A percentile compares a stretch with the other conserved stretches of the same genome.
Evolutionary conservation across 768 basidiomycete genomes (phyloP).

Genomic region (Boletus subcaerulescens): DNA sequence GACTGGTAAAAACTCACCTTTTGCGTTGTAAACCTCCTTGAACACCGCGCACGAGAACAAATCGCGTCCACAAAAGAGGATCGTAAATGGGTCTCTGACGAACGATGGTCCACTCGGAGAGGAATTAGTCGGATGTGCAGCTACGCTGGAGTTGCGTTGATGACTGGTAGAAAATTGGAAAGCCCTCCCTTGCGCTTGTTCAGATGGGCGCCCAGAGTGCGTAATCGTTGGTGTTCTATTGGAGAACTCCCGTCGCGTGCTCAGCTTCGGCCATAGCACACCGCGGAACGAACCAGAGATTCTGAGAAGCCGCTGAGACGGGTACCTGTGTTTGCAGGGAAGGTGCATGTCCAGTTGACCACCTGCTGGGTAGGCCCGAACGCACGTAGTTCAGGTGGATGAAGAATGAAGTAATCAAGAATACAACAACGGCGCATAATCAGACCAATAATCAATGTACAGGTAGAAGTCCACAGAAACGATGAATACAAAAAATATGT

Average conservation of each 20-base stretch:
- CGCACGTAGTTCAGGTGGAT: not conserved
- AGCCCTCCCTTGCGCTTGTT: not conserved
- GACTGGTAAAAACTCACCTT: constrained; percentile 43
- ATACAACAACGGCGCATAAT: constrained; percentile 7
- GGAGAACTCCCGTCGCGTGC: not conserved
- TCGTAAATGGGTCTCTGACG: constrained; percentile 48
- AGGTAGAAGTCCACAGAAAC: constrained; percentile 1
- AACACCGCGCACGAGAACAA: constrained; percentile 81
- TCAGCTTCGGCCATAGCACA: not conserved
- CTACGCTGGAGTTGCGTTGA: not conserved
- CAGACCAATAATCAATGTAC: constrained; percentile 8
- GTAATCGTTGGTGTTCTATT: not conserved
- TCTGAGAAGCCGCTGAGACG: not conserved
- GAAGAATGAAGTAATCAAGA: constrained; percentile 4
- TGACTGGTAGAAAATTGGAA: not conserved
- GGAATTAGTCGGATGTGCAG: not conserved
- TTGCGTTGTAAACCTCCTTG: constrained; percentile 55
- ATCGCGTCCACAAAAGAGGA: constrained; percentile 88
- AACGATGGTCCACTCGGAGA: not conserved
- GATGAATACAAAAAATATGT: constrained; percentile 2
- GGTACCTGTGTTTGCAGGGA: not conserved
- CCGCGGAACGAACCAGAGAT: not conserved
- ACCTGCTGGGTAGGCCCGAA: not conserved
- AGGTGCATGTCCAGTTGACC: constrained; percentile 3
- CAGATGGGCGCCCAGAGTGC: not conserved